These are phyloP conservation scores for Debaryomyces maramus DNA, from an alignment of 805 yeast species.

Conservation along the genomic window DNA sequence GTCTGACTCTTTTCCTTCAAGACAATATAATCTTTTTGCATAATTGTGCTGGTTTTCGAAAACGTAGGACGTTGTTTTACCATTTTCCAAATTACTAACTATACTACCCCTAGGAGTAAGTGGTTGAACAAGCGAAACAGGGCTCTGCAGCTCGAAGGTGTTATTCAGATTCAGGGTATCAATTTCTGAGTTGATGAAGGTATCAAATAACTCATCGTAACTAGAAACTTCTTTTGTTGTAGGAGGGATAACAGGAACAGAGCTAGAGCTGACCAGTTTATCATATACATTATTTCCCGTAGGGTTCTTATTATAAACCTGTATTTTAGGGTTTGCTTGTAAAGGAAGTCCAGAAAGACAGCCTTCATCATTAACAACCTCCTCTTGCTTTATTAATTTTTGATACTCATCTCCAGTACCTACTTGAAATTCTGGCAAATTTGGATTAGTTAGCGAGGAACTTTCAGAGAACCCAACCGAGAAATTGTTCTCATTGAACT, in stretches of 20 bases:
- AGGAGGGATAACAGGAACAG: no score
- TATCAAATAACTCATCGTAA: conserved; percentile 3
- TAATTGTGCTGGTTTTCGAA: background rate
- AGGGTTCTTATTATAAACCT: no score
- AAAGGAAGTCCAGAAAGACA: conserved; percentile 1
- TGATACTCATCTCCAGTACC: background rate
- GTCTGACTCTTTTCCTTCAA: background rate
- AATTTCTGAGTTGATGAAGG: conserved; percentile 1
- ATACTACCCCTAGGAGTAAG: background rate
- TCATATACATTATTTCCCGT: no score
- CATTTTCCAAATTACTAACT: background rate
- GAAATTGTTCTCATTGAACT: background rate
- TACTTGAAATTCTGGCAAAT: no score
- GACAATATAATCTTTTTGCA: background rate
- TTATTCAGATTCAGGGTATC: background rate
- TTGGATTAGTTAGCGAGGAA: no score
- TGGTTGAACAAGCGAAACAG: background rate
- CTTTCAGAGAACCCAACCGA: no score
- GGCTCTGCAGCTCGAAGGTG: background rate
- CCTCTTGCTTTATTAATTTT: background rate
- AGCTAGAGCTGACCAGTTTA: no score
- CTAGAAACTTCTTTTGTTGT: background rate
- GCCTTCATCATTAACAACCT: no score
- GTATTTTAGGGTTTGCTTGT: background rate
- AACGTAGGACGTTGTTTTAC: background rate